Percentiles rank a stretch among this genome's conserved stretches.
Evolutionary conservation across 192 early-diverging fungal genomes (phyloP).

Genomic region (Dissophora globulifera): DNA sequence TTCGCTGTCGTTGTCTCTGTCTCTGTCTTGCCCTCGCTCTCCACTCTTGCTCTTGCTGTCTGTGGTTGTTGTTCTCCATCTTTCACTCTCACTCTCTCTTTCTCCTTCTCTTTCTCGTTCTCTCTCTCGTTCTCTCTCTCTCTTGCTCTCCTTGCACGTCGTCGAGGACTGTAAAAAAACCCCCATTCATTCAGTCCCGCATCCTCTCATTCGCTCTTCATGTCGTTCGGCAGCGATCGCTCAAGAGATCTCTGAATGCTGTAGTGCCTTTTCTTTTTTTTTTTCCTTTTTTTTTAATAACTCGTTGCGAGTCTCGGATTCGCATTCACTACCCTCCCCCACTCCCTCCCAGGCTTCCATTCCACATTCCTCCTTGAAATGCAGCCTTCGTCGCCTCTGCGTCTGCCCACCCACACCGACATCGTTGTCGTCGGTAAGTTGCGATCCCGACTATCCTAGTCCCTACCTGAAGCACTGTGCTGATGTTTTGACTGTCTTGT

Average conservation of each 20-base stretch:
- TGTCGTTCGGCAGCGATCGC: background rate
- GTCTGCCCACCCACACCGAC: conserved; percentile 7
- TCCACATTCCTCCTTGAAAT: no score
- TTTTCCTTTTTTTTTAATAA: no score
- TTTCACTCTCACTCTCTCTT: background rate
- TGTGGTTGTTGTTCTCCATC: no score
- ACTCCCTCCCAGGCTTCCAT: background rate
- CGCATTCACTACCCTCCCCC: background rate
- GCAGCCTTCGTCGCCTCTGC: background rate
- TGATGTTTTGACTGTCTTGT: background rate
- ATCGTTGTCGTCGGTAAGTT: conserved; percentile 10
- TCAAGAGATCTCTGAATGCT: background rate
- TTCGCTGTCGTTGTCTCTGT: no score
- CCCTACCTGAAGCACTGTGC: background rate
- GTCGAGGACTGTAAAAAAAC: background rate
- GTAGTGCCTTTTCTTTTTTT: no score
- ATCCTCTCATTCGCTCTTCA: no score
- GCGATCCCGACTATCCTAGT: background rate
- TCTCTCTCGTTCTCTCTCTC: background rate
- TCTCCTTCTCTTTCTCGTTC: background rate
- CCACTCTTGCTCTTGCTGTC: no score
- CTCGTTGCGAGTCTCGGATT: background rate
- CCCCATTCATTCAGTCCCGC: no score
- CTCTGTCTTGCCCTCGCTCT: no score
- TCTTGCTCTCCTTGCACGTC: background rate